Evolutionary conservation across 805 yeast genomes (phyloP), one percentile per base, ranked within the genome.

Genomic region (Candida nemodendra): DNA sequence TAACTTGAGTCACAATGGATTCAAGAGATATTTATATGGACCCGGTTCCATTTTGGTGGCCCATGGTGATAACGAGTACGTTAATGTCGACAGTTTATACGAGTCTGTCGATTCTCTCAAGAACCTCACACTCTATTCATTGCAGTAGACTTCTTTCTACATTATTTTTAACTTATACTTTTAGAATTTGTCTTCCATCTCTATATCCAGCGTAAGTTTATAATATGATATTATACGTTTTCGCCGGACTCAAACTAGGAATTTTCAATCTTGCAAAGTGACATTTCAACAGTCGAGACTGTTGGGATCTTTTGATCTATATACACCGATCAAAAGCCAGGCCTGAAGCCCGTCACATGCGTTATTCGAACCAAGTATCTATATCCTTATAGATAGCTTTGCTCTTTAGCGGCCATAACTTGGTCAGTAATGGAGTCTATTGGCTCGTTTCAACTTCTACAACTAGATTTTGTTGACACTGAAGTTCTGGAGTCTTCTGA

Each of bases 1-100:
- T 11, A 64, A 70, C 36, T 45, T 76, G 30, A 37, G 47, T 4
- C 48, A 49, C 6, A 35, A 48, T 14, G 62, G 62, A 6, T 66
- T 64, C 45, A 66, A 63, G 39, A 64, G 76, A 48, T 80, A 76
- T 49, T 59, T 81, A 7, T 81, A 78, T 48, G 88, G 87, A 0
- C 85, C 87, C 3, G 88, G 88, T 2, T 61, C 79, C 2, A 79
- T 80, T 33, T 65, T 62, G 23, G 78, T 74, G 26, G 85, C 85
- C 0, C 85, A 80, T 49, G 69, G 77, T 6, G 79, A 69, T 39
- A 56, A 74, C 38, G 86, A 80, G 58, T 71, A 58, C 41, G 73
- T 80, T 13, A 65, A 69, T 3, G 61, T 71, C 27, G 51, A 51
- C 4, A 80, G 77, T 47, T 59, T 81, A 38, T 39, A 60, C 8